Percentiles rank a stretch among this genome's conserved stretches.
Evolutionary conservation across 352 stramenopile species (phyloP).

Genomic region (Plasmopara halstedii): DNA sequence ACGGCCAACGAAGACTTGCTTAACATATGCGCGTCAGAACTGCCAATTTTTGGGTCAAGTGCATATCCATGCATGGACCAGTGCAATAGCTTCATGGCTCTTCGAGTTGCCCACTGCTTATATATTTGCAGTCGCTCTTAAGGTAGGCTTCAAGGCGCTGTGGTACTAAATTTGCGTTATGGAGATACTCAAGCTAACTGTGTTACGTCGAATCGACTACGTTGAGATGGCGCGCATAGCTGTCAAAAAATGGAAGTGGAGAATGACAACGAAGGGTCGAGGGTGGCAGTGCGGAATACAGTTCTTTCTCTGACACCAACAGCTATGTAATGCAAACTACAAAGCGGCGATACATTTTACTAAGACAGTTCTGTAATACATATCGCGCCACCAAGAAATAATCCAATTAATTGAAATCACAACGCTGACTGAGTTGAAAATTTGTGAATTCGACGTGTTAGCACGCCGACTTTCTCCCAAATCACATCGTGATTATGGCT

Average conservation of each 20-base stretch:
- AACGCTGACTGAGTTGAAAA: too few relatives aligned
- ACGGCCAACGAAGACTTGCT: conserved; percentile 21
- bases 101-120: conserved; percentile 19
- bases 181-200: conserved; percentile 23
- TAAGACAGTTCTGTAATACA: too few relatives aligned
- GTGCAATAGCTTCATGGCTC: conserved; percentile 17
- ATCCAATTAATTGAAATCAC: too few relatives aligned
- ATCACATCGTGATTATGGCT: too few relatives aligned
- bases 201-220: conserved; percentile 20
- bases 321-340: too few relatives aligned
- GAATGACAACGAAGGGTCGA: conserved; percentile 16
- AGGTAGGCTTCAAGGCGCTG: conserved; percentile 17
- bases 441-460: too few relatives aligned
- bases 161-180: conserved; percentile 28
- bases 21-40: conserved; percentile 10
- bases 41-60: conserved; percentile 26
- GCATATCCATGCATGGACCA: conserved; percentile 21
- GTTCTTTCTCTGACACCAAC: conserved; percentile 13
- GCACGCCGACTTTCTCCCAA: too few relatives aligned
- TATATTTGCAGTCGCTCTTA: conserved; percentile 13
- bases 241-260: conserved; percentile 26
- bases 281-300: conserved; percentile 14
- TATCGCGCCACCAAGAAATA: too few relatives aligned
- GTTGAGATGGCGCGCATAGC: conserved; percentile 13
- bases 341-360: too few relatives aligned